Evolutionary conservation across 2,329 filamentous ascomycete genomes (phyloP), one percentile per base, ranked within the genome.

Genomic region (Pyricularia sp.): DNA sequence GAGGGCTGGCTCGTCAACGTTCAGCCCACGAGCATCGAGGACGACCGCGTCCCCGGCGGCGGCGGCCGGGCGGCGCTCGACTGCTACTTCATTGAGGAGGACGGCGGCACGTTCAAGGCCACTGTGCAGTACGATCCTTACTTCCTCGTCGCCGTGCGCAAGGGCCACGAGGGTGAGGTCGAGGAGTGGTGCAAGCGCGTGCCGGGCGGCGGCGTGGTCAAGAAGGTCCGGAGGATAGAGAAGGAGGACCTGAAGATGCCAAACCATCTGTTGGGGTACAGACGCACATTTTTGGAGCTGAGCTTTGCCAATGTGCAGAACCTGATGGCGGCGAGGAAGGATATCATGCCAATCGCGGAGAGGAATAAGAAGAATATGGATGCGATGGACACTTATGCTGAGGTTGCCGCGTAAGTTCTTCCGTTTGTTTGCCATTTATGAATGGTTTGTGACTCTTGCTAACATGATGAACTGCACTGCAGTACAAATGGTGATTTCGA

Each of bases 351-450:
- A 0, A 84, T 99, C 73, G 94, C 93, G 16, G 92, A 97, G 78
- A 96, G 91, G 78, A 99, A 99, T 75, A 96, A 90, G 80, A 96
- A 94, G 78, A 93, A 91, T 70, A 88, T 96, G 82, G 92, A 91
- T 79, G 91, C 93, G 63, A 96, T 97, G 89, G 94, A 99, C 80
- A 93, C 93, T 69, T 99, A 99, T 80, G 93, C 93, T 57, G 94
- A 99, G 79, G 92, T 97, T 72, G 91, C 91, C 67, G 89, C 88
- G 90, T 93, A 75, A 75, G 85, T 81, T 65, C 55, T 53, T 9
- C 24, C 22, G 13, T 9, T 13, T 35, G n/a, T 2, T 16, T 24
- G 19, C 44, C 7, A 6, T 31, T 7, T 19, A 8, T 31, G 19
- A 16, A 16, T 4, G 9, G 26, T 6, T 19, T 28, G 5, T 24